A percentile compares a stretch with the other conserved stretches of the same genome.
Evolutionary conservation across 352 stramenopile genomes (phyloP).

Genomic region (Pythium insidiosum): DNA sequence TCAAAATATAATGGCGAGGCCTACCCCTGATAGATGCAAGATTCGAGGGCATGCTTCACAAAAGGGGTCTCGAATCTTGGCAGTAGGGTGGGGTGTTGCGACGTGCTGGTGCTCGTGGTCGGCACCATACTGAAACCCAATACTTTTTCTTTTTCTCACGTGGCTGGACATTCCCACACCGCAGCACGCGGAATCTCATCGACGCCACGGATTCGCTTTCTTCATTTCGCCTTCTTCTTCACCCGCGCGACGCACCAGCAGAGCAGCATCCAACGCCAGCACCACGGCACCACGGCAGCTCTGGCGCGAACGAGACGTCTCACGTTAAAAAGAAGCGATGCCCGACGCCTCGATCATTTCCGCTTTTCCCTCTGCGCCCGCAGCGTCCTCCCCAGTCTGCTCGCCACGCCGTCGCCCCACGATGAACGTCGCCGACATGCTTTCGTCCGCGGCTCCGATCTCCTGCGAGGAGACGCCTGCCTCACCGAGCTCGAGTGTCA

Average conservation of each 20-base stretch:
- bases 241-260: not conserved
- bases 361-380: slow-evolving; percentile 5
- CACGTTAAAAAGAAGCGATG: not conserved
- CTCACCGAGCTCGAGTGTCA: slow-evolving; percentile 21
- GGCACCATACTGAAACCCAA: slow-evolving; percentile 22
- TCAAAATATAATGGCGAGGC: no score
- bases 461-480: slow-evolving; percentile 6
- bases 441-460: slow-evolving; percentile 7
- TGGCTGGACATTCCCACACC: not conserved
- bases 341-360: slow-evolving; percentile 3
- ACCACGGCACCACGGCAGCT: not conserved
- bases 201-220: not conserved
- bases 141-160: slow-evolving; percentile 31
- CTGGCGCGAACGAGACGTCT: not conserved
- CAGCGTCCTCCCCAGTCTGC: slow-evolving; percentile 1
- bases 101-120: no score
- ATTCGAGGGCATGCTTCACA: no score
- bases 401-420: not conserved
- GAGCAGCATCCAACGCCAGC: not conserved
- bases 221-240: not conserved
- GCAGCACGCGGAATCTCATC: slow-evolving; percentile 13
- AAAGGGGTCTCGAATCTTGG: slow-evolving; percentile 10
- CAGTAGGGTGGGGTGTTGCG: no score
- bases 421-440: slow-evolving; percentile 20
- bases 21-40: no score